Evolutionary conservation across 306 rosid genomes (phyloP).

Genomic region (Carpinus fangiana): DNA sequence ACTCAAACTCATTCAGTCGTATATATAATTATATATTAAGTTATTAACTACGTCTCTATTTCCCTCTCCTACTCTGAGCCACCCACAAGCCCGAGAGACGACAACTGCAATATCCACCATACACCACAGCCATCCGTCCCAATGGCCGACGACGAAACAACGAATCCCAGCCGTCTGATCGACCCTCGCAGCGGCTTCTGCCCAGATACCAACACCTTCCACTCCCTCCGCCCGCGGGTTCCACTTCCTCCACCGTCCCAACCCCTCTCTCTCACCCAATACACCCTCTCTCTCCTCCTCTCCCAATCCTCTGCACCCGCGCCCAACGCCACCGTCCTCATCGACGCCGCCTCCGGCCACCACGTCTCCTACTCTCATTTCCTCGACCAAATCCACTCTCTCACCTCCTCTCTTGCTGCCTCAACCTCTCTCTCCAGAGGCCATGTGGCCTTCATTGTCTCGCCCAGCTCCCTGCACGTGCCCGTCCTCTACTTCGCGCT

Average conservation of each 20-base stretch:
- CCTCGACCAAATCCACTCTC: slow-evolving; percentile 55
- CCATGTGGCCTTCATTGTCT: slow-evolving; percentile 71
- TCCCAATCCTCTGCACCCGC: slow-evolving; percentile 12
- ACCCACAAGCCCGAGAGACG: too few relatives aligned
- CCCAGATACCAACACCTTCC: slow-evolving; percentile 42
- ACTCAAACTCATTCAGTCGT: background rate
- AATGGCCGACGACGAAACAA: background rate
- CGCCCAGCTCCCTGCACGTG: slow-evolving; percentile 59
- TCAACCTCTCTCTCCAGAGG: slow-evolving; percentile 51
- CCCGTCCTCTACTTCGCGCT: slow-evolving; percentile 81
- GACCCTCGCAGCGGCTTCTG: slow-evolving; percentile 64
- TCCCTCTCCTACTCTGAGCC: background rate
- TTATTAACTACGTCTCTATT: background rate
- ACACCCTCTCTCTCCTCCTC: slow-evolving; percentile 51
- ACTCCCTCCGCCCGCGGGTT: slow-evolving; percentile 66
- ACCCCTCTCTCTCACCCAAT: slow-evolving; percentile 59
- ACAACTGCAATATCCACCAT: background rate
- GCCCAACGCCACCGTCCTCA: slow-evolving; percentile 40
- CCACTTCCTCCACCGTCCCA: slow-evolving; percentile 62
- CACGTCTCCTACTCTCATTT: slow-evolving; percentile 54
- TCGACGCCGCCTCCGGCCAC: slow-evolving; percentile 51
- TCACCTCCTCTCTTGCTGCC: slow-evolving; percentile 41
- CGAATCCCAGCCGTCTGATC: background rate
- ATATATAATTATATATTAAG: too few relatives aligned
- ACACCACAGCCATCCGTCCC: background rate